Conservation (phyloP, 2,329 filamentous ascomycete genomes). For the Monilinia vaccinii-corymbosi region DNA sequence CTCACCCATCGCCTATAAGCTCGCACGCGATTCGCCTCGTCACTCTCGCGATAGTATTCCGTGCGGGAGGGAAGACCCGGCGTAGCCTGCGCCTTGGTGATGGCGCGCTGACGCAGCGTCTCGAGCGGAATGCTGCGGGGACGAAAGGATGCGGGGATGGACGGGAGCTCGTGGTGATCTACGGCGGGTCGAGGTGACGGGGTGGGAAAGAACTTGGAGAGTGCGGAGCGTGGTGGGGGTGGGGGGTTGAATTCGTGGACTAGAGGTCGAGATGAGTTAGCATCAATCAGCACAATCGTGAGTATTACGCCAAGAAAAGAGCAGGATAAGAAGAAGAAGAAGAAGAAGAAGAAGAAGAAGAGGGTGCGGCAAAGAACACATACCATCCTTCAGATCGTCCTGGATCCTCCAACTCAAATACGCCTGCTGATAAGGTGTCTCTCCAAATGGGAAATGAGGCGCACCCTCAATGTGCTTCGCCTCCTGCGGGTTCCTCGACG, state of each 20-base stretch:
- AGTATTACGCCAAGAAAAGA: too few species aligned
- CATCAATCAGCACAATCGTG: neutral
- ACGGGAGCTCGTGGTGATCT: conserved; percentile 14
- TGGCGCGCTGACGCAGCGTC: neutral
- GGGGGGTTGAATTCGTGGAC: conserved; percentile 12
- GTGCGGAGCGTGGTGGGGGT: neutral
- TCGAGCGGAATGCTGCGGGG: neutral
- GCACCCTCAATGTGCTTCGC: conserved; percentile 8
- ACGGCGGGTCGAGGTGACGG: neutral
- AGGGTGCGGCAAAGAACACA: neutral
- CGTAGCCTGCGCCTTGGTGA: neutral
- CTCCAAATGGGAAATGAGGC: conserved; percentile 24
- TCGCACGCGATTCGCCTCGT: neutral
- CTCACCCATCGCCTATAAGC: neutral
- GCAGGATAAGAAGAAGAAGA: too few species aligned
- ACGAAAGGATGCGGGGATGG: conserved; percentile 13
- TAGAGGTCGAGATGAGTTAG: conserved; percentile 7
- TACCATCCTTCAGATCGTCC: conserved; percentile 23
- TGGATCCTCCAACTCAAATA: conserved; percentile 21
- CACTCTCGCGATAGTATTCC: neutral
- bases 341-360: neutral
- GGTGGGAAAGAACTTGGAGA: neutral
- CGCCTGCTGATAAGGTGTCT: conserved; percentile 23
- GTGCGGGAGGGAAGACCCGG: neutral
- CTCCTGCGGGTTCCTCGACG: neutral